Evolutionary conservation across 345 rosid genomes (phyloP), one percentile per base, ranked within the genome.

Genomic region (Pseudoturritis turrita): DNA sequence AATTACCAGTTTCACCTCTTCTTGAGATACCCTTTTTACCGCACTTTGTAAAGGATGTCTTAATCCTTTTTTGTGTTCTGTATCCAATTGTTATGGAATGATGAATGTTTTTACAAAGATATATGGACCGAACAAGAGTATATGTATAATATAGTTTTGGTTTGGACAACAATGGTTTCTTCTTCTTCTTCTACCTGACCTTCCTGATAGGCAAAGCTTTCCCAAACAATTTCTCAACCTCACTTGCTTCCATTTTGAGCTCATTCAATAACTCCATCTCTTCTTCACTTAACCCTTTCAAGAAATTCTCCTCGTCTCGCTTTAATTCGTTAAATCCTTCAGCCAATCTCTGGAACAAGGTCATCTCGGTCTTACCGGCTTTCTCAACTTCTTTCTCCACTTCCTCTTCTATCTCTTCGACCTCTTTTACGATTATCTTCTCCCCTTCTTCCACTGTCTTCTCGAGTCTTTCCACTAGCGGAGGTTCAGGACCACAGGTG

Each of bases 361-460:
- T 81, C 86, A 68, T 59, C 74, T 94, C 97, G 2, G 92, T 85
- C 81, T 76, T 81, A 50, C 79, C 92, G 4, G 85, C 88, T 77
- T 78, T 83, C 72, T 82, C 70, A 62, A 86, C 82, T n/a, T 76
- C 74, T 39, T 77, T 85, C 73, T 82, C 71, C 37, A 87, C 89
- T 28, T 72, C 76, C 33, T 49, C 77, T 77, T 77, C 80, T 3
- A 65, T 74, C 83, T 88, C 77, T 66, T 95, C 87, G 0, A 89
- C 91, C 72, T 91, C 97, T 68, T 80, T 83, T 47, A 85, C 80
- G 7, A 94, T 85, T 12, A 41, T 85, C 76, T 68, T 80, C 78
- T 88, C 95, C 0, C 95, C 98, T 85, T 83, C 87, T 79, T 94
- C 98, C 45, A 88, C 98, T 12, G 87, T 89, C 82, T 84, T 91